These are phyloP conservation scores for Cyclostephanos invisitatus DNA, from an alignment of 108 stramenopile species.

Conservation along the genomic window DNA sequence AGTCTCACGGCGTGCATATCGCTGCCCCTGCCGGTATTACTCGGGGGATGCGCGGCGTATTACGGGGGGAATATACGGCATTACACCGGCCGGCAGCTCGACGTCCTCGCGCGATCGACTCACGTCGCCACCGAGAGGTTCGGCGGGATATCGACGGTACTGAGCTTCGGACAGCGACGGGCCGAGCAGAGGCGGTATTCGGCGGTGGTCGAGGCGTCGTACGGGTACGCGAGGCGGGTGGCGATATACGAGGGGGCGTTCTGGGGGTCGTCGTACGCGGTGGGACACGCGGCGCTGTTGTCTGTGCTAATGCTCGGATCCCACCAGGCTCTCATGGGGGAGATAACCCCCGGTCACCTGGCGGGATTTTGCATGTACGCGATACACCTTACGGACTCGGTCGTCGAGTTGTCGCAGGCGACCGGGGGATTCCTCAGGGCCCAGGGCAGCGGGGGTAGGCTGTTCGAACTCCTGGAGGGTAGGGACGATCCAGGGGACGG, in stretches of 20 bases:
- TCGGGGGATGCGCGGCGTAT: slow-evolving; percentile 32
- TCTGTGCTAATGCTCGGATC: slow-evolving; percentile 36
- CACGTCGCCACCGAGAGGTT: slow-evolving; percentile 49
- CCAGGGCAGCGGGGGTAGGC: slow-evolving; percentile 45
- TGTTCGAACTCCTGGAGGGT: slow-evolving; percentile 39
- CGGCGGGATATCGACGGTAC: slow-evolving; percentile 41
- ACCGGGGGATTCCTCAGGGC: slow-evolving; percentile 42
- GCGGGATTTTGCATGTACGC: slow-evolving; percentile 52
- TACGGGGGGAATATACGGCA: slow-evolving; percentile 37
- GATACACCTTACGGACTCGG: slow-evolving; percentile 33
- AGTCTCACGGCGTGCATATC: slow-evolving; percentile 32
- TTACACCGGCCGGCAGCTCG: slow-evolving; percentile 44
- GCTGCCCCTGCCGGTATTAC: slow-evolving; percentile 16
- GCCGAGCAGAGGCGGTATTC: slow-evolving; percentile 37
- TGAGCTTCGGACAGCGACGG: slow-evolving; percentile 34
- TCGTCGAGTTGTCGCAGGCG: slow-evolving; percentile 29
- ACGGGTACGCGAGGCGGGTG: slow-evolving; percentile 41
- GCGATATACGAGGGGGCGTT: slow-evolving; percentile 49
- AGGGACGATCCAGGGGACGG: neutral
- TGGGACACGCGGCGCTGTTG: slow-evolving; percentile 39
- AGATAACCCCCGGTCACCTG: slow-evolving; percentile 40
- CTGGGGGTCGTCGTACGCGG: slow-evolving; percentile 41
- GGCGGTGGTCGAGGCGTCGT: slow-evolving; percentile 42
- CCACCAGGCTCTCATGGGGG: slow-evolving; percentile 25
- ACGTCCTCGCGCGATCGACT: slow-evolving; percentile 47